phyloP scores from a whole-genome alignment of 1,139 yeast species.

The Debaryomycetaceae sp. region DNA sequence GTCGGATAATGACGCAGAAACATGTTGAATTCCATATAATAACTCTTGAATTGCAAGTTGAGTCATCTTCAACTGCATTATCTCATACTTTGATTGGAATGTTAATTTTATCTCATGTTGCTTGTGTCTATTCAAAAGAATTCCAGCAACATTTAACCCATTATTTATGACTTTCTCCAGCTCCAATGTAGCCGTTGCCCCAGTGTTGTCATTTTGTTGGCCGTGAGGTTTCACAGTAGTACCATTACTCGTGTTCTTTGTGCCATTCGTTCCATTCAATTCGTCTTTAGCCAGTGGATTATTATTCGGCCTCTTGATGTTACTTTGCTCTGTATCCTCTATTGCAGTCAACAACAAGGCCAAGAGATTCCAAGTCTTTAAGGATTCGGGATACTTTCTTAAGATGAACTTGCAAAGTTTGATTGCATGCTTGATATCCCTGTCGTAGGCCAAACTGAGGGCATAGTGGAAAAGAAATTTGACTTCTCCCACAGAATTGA shows the following conservation, averaged over 20 bases:
- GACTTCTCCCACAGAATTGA: conserved; percentile 38
- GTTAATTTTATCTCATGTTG: conserved; percentile 28
- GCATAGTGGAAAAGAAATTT: conserved; percentile 36
- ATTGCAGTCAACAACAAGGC: conserved; percentile 29
- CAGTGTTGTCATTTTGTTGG: conserved; percentile 5
- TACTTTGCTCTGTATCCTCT: conserved; percentile 11
- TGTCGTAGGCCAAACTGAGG: conserved; percentile 29
- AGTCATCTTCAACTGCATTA: conserved; percentile 71
- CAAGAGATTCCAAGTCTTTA: conserved; percentile 46
- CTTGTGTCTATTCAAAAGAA: conserved; percentile 30
- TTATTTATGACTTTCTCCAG: conserved; percentile 40
- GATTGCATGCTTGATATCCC: conserved; percentile 25
- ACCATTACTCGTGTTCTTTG: conserved; percentile 5
- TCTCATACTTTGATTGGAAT: conserved; percentile 46
- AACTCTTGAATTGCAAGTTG: conserved; percentile 71
- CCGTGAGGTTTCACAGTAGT: not conserved
- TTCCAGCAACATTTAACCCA: conserved; percentile 44
- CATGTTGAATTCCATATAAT: conserved; percentile 55
- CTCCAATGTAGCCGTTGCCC: conserved; percentile 15
- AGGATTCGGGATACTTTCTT: conserved; percentile 42
- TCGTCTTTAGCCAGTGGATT: not conserved
- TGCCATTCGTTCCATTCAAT: conserved; percentile 5
- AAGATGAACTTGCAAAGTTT: conserved; percentile 43
- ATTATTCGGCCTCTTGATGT: not conserved
- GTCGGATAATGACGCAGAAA: conserved; percentile 64